phyloP scores from a whole-genome alignment of 2,329 filamentous ascomycete species.

The Neobulgaria alba region DNA sequence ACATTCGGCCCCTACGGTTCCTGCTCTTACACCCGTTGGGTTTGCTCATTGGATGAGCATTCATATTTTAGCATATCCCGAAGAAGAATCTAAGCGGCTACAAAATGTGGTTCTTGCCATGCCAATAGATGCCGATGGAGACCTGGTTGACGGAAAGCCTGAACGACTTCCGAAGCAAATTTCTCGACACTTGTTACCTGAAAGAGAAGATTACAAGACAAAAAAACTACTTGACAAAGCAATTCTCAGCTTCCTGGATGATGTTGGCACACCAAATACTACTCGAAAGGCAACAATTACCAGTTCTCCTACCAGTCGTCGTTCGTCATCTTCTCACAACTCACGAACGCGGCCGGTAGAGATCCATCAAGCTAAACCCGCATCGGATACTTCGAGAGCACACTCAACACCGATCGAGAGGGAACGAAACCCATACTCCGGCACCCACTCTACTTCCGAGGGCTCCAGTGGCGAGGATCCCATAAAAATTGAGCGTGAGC shows the following conservation, averaged over 20 bases:
- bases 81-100: conserved; percentile 64
- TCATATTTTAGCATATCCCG: conserved; percentile 67
- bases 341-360: conserved; percentile 19
- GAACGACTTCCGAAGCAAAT: conserved; percentile 75
- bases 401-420: conserved; percentile 26
- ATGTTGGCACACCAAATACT: conserved; percentile 38
- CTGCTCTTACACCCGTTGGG: conserved; percentile 57
- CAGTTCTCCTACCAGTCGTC: conserved; percentile 19
- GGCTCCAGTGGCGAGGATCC: conserved; percentile 34
- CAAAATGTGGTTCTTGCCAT: conserved; percentile 59
- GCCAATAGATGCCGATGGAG: conserved; percentile 49
- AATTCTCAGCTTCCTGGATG: conserved; percentile 39
- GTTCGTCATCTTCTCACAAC: conserved; percentile 18
- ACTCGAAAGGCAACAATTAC: conserved; percentile 27
- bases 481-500: conserved; percentile 53
- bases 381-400: conserved; percentile 16
- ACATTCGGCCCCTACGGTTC: conserved; percentile 47
- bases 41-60: conserved; percentile 65
- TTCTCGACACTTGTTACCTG: conserved; percentile 63
- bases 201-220: conserved; percentile 43
- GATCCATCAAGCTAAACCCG: conserved; percentile 17
- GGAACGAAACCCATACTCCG: conserved; percentile 32
- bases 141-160: conserved; percentile 53
- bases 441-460: conserved; percentile 25
- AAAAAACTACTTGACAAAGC: conserved; percentile 53